A percentile compares a stretch with the other conserved stretches of the same genome.
Evolutionary conservation across 2,329 filamentous ascomycete species (phyloP).

Genomic region (Pseudocercospora crystallina): DNA sequence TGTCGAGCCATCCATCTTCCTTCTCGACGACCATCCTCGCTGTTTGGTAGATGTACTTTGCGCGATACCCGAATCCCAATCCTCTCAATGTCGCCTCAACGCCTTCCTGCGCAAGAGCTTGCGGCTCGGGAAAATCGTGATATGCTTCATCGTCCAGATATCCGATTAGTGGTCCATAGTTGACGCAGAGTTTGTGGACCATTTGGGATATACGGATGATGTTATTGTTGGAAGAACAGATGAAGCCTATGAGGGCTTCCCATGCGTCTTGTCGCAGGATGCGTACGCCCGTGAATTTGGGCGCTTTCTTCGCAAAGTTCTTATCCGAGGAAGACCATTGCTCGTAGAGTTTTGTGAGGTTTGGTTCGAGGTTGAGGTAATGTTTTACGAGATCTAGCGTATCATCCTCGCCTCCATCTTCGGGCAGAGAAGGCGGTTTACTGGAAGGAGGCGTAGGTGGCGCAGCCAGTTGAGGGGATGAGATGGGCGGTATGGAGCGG

Average conservation of each 20-base stretch:
- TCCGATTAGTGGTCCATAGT: conserved; percentile 79
- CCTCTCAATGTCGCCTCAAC: conserved; percentile 79
- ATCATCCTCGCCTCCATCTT: conserved; percentile 58
- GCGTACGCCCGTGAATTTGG: conserved; percentile 83
- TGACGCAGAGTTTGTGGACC: conserved; percentile 85
- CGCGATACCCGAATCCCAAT: conserved; percentile 90
- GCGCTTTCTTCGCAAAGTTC: conserved; percentile 86
- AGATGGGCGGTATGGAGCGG: conserved; percentile 60
- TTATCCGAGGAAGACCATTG: conserved; percentile 83
- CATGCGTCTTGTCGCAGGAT: conserved; percentile 94
- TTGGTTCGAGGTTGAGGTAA: conserved; percentile 83
- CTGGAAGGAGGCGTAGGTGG: conserved; percentile 41
- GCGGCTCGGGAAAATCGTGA: conserved; percentile 82
- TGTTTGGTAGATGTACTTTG: conserved; percentile 87
- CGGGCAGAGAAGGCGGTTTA: conserved; percentile 34
- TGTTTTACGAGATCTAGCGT: conserved; percentile 72
- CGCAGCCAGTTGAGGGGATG: conserved; percentile 30
- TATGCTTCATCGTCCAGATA: conserved; percentile 64
- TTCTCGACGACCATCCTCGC: conserved; percentile 73
- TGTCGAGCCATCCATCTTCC: conserved; percentile 68
- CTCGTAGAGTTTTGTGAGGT: conserved; percentile 73
- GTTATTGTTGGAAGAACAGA: conserved; percentile 99
- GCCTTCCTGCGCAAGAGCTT: conserved; percentile 67
- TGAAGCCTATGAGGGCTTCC: conserved; percentile 92
- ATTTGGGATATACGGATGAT: conserved; percentile 94